These are phyloP conservation scores for Poa annua DNA, from an alignment of 176 grass and related monocot genomes.

Conservation along the genomic window DNA sequence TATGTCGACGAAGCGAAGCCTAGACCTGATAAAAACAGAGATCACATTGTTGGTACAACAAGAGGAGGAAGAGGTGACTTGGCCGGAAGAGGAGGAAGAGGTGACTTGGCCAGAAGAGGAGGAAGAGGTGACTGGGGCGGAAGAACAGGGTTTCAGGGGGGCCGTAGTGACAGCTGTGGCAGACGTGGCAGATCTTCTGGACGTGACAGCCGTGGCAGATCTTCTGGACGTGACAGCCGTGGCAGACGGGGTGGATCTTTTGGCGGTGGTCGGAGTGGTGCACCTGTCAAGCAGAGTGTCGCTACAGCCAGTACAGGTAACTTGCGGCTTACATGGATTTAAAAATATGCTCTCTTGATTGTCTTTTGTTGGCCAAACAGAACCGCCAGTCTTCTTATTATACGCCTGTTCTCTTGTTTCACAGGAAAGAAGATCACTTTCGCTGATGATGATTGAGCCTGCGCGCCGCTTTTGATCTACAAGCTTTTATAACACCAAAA, in stretches of 20 bases:
- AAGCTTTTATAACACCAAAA: neutral
- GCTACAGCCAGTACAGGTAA: slow-evolving; percentile 64
- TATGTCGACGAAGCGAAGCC: slow-evolving; percentile 67
- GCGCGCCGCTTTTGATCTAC: neutral
- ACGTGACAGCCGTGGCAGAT: slow-evolving; percentile 23
- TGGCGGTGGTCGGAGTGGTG: slow-evolving; percentile 31
- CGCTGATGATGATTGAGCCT: slow-evolving; percentile 38
- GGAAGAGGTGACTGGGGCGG: slow-evolving; percentile 29
- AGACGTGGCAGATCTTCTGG: neutral
- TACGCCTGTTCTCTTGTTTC: neutral
- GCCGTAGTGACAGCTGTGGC: slow-evolving; percentile 41
- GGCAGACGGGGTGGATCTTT: slow-evolving; percentile 30
- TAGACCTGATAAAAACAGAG: slow-evolving; percentile 41
- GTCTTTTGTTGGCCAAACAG: neutral
- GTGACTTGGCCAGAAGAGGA: slow-evolving; percentile 11
- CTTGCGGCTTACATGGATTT: neutral
- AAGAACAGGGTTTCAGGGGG: neutral
- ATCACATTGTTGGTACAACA: slow-evolving; percentile 35
- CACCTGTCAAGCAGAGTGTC: slow-evolving; percentile 44
- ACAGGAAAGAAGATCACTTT: slow-evolving; percentile 74
- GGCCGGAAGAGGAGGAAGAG: slow-evolving; percentile 25
- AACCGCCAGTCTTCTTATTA: neutral
- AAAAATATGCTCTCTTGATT: neutral
- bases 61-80: slow-evolving; percentile 25
- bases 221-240: neutral